Evolutionary conservation across 805 yeast genomes (phyloP).

Genomic region (Wickerhamiella azyma): DNA sequence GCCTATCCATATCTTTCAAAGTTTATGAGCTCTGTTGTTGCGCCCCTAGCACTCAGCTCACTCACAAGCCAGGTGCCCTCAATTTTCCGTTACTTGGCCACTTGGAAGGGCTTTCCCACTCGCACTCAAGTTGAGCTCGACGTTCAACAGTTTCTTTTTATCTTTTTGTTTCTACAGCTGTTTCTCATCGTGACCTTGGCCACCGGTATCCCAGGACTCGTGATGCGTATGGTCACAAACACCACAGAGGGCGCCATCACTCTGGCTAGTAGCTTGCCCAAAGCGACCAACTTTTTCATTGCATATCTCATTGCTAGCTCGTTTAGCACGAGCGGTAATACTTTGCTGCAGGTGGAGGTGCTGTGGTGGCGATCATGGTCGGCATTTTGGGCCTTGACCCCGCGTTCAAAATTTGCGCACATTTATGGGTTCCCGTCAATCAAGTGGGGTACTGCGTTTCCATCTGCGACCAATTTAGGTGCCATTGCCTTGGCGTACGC

Average conservation of each 20-base stretch:
- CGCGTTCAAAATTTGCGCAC: slow-evolving; percentile 41
- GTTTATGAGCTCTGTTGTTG: slow-evolving; percentile 47
- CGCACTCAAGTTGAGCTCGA: slow-evolving; percentile 53
- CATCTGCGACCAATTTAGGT: slow-evolving; percentile 62
- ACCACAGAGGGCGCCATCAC: slow-evolving; percentile 32
- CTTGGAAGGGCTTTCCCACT: slow-evolving; percentile 45
- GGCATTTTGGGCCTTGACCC: slow-evolving; percentile 38
- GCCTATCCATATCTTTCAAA: slow-evolving; percentile 41
- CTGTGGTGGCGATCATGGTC: slow-evolving; percentile 32
- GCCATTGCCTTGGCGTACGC: slow-evolving; percentile 69
- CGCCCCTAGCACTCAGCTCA: slow-evolving; percentile 50
- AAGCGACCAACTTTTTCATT: slow-evolving; percentile 74
- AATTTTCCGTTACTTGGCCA: slow-evolving; percentile 41
- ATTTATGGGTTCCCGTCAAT: slow-evolving; percentile 33
- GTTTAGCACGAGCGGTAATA: slow-evolving; percentile 59
- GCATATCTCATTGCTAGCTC: slow-evolving; percentile 67
- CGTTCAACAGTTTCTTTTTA: slow-evolving; percentile 64
- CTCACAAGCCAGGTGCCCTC: slow-evolving; percentile 50
- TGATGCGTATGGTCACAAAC: slow-evolving; percentile 15
- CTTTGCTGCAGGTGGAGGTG: slow-evolving; percentile 45
- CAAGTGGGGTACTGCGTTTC: slow-evolving; percentile 68
- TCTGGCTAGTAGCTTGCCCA: slow-evolving; percentile 67
- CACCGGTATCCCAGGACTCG: slow-evolving; percentile 53
- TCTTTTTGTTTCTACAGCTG: slow-evolving; percentile 67
- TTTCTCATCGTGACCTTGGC: slow-evolving; percentile 77